Percentiles rank a stretch among this genome's conserved stretches.
Conservation (phyloP, 495 filamentous ascomycete genomes). For the Aspergillus mulundensis region DNA sequence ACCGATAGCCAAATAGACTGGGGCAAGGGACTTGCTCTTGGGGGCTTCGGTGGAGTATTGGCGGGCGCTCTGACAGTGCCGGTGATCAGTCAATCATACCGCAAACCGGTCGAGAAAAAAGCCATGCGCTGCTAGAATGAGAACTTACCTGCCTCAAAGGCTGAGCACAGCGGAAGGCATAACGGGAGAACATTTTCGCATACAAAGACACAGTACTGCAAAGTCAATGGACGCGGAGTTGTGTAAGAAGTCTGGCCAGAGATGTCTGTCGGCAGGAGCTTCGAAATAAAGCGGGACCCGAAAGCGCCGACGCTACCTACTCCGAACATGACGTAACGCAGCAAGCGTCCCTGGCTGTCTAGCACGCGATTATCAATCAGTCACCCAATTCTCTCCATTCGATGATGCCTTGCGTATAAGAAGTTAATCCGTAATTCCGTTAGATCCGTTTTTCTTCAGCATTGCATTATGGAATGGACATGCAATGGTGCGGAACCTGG, state of each 20-base stretch:
- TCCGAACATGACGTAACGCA: constrained; percentile 21
- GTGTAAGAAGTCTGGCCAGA: constrained; percentile 17
- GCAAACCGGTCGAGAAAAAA: neutral
- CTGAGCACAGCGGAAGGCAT: constrained; percentile 45
- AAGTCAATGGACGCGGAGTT: constrained; percentile 14
- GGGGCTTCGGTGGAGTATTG: constrained; percentile 48
- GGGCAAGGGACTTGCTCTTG: constrained; percentile 39
- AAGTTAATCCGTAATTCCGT: neutral
- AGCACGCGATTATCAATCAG: constrained; percentile 9
- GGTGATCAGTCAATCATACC: constrained; percentile 5
- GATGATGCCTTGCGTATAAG: neutral
- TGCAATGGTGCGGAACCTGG: too few relatives aligned
- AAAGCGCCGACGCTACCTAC: constrained; percentile 7
- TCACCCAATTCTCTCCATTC: neutral
- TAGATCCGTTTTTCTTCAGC: too few relatives aligned
- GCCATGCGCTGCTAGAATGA: neutral
- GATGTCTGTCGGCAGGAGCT: constrained; percentile 13
- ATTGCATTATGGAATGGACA: too few relatives aligned
- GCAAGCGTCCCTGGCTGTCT: constrained; percentile 8
- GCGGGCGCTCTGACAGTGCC: constrained; percentile 41
- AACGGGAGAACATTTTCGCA: constrained; percentile 47
- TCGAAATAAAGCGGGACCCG: constrained; percentile 5
- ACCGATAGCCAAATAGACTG: constrained; percentile 38
- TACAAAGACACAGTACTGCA: constrained; percentile 9
- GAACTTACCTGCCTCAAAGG: constrained; percentile 43